These are phyloP conservation scores for Lasiodiplodia hormozganensis DNA, from an alignment of 2,329 filamentous ascomycete species.

Conservation along the genomic window DNA sequence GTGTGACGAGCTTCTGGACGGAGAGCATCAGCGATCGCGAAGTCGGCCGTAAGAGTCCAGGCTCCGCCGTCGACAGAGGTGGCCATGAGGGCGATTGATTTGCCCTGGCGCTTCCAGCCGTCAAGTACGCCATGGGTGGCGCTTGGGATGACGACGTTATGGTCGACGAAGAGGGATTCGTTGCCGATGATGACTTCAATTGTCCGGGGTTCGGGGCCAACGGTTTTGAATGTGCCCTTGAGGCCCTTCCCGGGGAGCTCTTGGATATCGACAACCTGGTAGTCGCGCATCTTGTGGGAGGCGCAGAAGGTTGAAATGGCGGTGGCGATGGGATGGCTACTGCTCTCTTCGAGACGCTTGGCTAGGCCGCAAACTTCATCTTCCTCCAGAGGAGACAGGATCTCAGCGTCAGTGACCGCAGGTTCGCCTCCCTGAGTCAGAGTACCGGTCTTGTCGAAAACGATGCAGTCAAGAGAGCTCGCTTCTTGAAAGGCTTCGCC, in stretches of 20 bases:
- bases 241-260: conserved; percentile 77
- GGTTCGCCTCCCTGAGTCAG: conserved; percentile 77
- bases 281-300: conserved; percentile 33
- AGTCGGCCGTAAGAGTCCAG: conserved; percentile 64
- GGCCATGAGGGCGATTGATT: conserved; percentile 52
- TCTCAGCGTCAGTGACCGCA: conserved; percentile 65
- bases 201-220: conserved; percentile 34
- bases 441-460: conserved; percentile 90
- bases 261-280: conserved; percentile 53
- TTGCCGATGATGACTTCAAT: conserved; percentile 72
- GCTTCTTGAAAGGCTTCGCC: conserved; percentile 88
- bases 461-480: conserved; percentile 76
- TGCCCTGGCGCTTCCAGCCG: conserved; percentile 50
- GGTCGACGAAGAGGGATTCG: conserved; percentile 67
- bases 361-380: conserved; percentile 60
- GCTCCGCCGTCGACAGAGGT: conserved; percentile 27
- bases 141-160: conserved; percentile 41
- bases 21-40: conserved; percentile 82
- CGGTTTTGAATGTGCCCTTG: conserved; percentile 59
- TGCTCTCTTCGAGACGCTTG: conserved; percentile 71
- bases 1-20: conserved; percentile 73
- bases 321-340: conserved; percentile 76
- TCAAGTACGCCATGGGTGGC: conserved; percentile 37
- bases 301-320: conserved; percentile 71
- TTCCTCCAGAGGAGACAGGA: conserved; percentile 43